A percentile compares a stretch with the other conserved stretches of the same genome.
phyloP scores from a whole-genome alignment of 345 rosid species.

The Hypericum androsaemum region DNA sequence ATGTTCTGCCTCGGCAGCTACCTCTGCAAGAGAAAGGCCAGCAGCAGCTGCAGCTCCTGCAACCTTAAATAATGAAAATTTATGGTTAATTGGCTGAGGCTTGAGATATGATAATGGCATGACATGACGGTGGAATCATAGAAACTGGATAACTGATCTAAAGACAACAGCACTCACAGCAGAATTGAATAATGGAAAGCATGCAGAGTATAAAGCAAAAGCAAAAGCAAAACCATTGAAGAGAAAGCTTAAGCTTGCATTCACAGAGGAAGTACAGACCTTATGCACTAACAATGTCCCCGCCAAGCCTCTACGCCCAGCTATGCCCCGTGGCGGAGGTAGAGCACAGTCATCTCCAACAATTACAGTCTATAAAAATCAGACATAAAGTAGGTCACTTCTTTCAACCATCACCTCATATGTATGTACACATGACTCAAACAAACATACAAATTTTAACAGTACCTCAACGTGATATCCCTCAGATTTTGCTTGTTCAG shows the following conservation, averaged over 20 bases:
- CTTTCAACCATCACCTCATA: background rate
- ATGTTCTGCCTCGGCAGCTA: conserved; percentile 66
- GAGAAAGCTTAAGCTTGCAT: too few species aligned
- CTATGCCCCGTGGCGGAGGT: conserved; percentile 84
- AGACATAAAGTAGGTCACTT: conserved; percentile 6
- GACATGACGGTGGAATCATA: too few species aligned
- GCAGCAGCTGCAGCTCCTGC: conserved; percentile 95
- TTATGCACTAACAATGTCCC: conserved; percentile 89
- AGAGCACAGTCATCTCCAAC: too few species aligned
- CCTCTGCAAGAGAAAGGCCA: too few species aligned
- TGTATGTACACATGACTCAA: background rate
- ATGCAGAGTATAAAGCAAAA: too few species aligned
- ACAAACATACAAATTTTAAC: too few species aligned
- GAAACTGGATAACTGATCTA: too few species aligned
- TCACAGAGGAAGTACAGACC: conserved; percentile 45
- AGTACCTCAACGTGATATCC: conserved; percentile 95
- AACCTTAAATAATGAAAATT: conserved; percentile 28
- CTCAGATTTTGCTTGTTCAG: conserved; percentile 97
- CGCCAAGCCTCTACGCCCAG: conserved; percentile 92
- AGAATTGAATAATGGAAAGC: background rate
- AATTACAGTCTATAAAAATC: conserved; percentile 88
- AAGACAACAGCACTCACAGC: background rate
- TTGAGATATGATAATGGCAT: too few species aligned
- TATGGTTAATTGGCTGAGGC: too few species aligned
- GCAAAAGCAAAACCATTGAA: too few species aligned